Evolutionary conservation across 257 asterid species (phyloP), one percentile per base, ranked within the genome.

Genomic region (Solanum piurae): DNA sequence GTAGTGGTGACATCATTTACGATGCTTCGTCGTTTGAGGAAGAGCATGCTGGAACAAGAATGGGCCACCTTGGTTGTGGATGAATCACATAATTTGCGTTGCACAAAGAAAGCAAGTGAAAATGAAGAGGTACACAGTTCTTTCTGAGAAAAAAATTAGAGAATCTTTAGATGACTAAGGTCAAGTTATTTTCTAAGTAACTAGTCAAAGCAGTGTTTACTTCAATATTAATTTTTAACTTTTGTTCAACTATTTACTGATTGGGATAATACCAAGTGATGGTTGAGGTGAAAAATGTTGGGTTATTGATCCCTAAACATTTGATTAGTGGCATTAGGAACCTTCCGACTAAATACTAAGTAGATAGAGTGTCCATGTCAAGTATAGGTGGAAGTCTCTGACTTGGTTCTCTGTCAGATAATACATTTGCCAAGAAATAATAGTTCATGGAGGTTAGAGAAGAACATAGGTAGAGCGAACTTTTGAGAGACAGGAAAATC

Each of bases 31-130:
- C 98, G 98, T 86, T 91, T 97, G 89, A 91, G 88, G 87, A 93
- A 89, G 87, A 95, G 94, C 90, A 94, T 97, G 93, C 86, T 93
- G 93, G 94, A 91, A 86, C 95, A 89, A 89, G 95, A 95, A 88
- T 95, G 99, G 99, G 96, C 75, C 82, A 94, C 96, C 89, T 86
- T 95, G 92, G 94, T 97, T 86, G 92, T 97, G 84, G 99, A 97
- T 82, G 99, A 97, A 91, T 97, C 99, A 52, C 99, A 97, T 92
- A 94, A 97, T 89, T 87, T 97, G 82, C 97, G 89, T 74, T 95
- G 98, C 91, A 89, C 90, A 88, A 95, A 93, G 90, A 95, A 94
- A 89, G 86, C 88, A 85, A 80, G 93, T 85, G 99, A 97, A 90
- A 90, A 91, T 49, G 96, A 95, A 84, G 98, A 95, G 98, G 99